phyloP scores from a whole-genome alignment of 2,329 filamentous ascomycete species.

The Hypoxylon rubiginosum region DNA sequence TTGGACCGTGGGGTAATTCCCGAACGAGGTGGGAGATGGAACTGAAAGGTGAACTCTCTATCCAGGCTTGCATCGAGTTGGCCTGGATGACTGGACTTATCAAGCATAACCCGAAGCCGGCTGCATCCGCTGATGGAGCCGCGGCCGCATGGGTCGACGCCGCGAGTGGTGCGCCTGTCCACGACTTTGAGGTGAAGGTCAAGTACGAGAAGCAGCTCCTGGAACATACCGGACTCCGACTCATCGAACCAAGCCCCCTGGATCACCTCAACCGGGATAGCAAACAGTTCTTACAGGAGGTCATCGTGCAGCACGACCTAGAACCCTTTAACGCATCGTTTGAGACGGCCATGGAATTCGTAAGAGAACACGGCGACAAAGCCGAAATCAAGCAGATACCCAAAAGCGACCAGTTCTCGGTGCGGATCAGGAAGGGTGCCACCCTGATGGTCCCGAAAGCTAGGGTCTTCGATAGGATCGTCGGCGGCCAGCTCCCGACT shows the following conservation, averaged over 20 bases:
- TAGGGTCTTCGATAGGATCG: slow-evolving; percentile 44
- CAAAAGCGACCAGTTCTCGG: slow-evolving; percentile 40
- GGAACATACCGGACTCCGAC: slow-evolving; percentile 52
- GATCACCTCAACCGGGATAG: slow-evolving; percentile 45
- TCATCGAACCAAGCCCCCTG: slow-evolving; percentile 47
- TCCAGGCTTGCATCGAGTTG: slow-evolving; percentile 80
- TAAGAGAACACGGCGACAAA: slow-evolving; percentile 51
- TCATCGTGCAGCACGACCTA: slow-evolving; percentile 52
- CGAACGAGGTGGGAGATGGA: slow-evolving; percentile 82
- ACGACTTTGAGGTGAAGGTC: slow-evolving; percentile 50
- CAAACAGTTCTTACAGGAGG: slow-evolving; percentile 53
- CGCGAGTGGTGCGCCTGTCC: slow-evolving; percentile 46
- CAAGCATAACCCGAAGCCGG: slow-evolving; percentile 75
- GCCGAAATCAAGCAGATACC: slow-evolving; percentile 44
- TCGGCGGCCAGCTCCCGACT: slow-evolving; percentile 54
- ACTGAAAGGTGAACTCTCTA: slow-evolving; percentile 74
- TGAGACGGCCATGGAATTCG: slow-evolving; percentile 51
- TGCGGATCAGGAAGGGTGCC: slow-evolving; percentile 51
- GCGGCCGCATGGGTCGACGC: slow-evolving; percentile 70
- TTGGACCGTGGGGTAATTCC: slow-evolving; percentile 75
- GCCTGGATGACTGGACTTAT: slow-evolving; percentile 82
- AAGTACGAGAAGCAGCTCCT: slow-evolving; percentile 52
- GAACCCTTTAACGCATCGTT: slow-evolving; percentile 51
- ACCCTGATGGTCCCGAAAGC: slow-evolving; percentile 53
- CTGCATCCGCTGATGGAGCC: slow-evolving; percentile 70